Evolutionary conservation across 1,284 basidiomycete species (phyloP), one percentile per base, ranked within the genome.

Genomic region (Apiotrichum veenhuisii): DNA sequence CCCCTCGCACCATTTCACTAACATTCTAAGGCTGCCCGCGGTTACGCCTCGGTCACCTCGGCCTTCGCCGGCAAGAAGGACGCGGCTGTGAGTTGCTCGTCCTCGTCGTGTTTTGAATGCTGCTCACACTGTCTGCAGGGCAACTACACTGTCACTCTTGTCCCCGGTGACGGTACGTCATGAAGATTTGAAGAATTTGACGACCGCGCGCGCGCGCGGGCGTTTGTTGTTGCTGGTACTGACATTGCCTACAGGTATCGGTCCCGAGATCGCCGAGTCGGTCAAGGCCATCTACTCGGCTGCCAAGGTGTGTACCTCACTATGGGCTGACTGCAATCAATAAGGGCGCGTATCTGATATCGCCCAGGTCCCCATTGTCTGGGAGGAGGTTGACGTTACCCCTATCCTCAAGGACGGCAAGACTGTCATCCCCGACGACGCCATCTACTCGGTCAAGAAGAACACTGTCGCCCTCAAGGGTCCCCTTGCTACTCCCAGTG

Each of bases 391-490:
- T 74, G 90, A 88, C 72, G 96, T 98, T 54, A 89, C 91, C 20
- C 96, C 96, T 20, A 85, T 96, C 62, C 82, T 97, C 67, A 91
- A 91, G 77, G 87, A 87, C 65, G 96, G 96, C 56, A 97, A 97
- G 83, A 96, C 93, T 59, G 90, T 91, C 64, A 98, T 99, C 72
- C 96, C 96, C 47, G 91, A 96, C 62, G 80, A 80, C 57, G 93
- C 95, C 46, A 93, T 99, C 66, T 83, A 83, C 63, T 93, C 89
- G 26, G 89, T 99, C 70, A 94, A 89, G 82, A 90, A 88, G 81
- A 98, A 98, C 81, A 98, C 95, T 33, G 91, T 98, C 62, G 96
- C 95, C 22, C 82, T 99, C 75, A 98, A 98, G 82, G 96, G 91
- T 60, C 93, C 93, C 60, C 81, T 97, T 70, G 93, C 92, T 58